Base-by-base conservation (phyloP, 805 yeast genomes). In the Candida oleophila region DNA sequence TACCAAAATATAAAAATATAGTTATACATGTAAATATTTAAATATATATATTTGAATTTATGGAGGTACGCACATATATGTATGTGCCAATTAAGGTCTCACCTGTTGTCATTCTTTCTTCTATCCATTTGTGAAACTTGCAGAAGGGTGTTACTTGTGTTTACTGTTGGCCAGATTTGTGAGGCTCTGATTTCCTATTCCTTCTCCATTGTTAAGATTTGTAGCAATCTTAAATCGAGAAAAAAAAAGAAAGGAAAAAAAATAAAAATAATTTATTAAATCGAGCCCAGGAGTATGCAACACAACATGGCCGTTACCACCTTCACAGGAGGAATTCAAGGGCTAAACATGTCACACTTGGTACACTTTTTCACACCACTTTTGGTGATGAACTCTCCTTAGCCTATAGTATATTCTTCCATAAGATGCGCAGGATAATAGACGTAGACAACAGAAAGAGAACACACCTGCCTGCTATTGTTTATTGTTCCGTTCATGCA, bases 111-210 rank as follows among this genome's bases (percentile, higher is more conserved):
- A 25, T 11, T 11, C 30, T 7, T 25, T 25, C 30, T 25, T 25
- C 30, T 11, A 25, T 25, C 30, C 30, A 11, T 25, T 14, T 33
- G 16, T 33, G 36, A 33, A 33, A 33, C 36, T 33, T 33, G 36
- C 16, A 33, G 30, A 25, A 25, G 11, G n/a, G 9, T 11, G 30
- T 25, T 25, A 5, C 30, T 25, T 25, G 30, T 35, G 38, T 35
- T 35, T 35, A 35, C 38, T 35, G 38, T 35, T 35, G 22, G 20
- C 38, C 38, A 35, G 38, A 35, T 35, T 7, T 35, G 38, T 35
- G 18, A 35, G 11, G 36, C n/a, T 33, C 14, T 33, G 7, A 14
- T 33, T 33, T 33, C 36, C 36, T 15, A 14, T 15, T 33, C 15
- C n/a, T 15, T 33, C 36, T 8, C 36, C 14, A 33, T 33, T 33